A percentile compares a stretch with the other conserved stretches of the same genome.
phyloP scores from a whole-genome alignment of 208 protist genomes.

The Vickermania ingenoplastis region DNA sequence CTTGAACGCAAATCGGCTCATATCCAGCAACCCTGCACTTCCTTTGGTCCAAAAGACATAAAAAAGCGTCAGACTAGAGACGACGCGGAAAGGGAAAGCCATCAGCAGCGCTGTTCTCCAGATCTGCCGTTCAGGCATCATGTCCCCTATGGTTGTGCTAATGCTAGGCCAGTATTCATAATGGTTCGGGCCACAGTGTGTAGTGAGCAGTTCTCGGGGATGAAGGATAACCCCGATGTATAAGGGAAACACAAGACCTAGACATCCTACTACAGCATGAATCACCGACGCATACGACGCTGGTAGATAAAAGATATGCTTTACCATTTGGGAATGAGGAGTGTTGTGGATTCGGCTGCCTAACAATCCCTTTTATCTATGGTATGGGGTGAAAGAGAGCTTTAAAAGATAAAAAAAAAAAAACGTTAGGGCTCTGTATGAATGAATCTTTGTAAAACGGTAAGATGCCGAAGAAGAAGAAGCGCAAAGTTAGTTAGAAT shows the following conservation, averaged over 20 bases:
- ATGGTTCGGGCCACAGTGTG: constrained; percentile 33
- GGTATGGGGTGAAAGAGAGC: too few relatives aligned
- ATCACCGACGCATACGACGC: constrained; percentile 56
- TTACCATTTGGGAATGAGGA: constrained; percentile 16
- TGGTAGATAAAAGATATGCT: constrained; percentile 62
- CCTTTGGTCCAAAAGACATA: constrained; percentile 39
- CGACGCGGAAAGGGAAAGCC: constrained; percentile 41
- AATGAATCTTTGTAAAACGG: too few relatives aligned
- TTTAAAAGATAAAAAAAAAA: too few relatives aligned
- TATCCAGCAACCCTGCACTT: constrained; percentile 30
- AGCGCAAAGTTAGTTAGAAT: too few relatives aligned
- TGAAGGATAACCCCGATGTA: constrained; percentile 42
- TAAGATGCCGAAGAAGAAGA: too few relatives aligned
- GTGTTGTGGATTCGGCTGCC: too few relatives aligned
- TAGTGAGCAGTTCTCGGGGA: constrained; percentile 34
- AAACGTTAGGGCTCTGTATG: too few relatives aligned
- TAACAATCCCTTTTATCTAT: too few relatives aligned
- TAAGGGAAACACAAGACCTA: constrained; percentile 29
- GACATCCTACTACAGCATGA: constrained; percentile 34
- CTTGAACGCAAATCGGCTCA: constrained; percentile 7
- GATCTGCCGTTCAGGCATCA: constrained; percentile 59
- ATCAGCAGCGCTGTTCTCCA: constrained; percentile 52
- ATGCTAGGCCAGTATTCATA: constrained; percentile 77
- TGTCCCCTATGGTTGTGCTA: constrained; percentile 52
- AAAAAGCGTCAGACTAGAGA: constrained; percentile 44